A percentile compares a stretch with the other conserved stretches of the same genome.
Conservation (phyloP, 441 rosid species). For the Mallotus japonicus region DNA sequence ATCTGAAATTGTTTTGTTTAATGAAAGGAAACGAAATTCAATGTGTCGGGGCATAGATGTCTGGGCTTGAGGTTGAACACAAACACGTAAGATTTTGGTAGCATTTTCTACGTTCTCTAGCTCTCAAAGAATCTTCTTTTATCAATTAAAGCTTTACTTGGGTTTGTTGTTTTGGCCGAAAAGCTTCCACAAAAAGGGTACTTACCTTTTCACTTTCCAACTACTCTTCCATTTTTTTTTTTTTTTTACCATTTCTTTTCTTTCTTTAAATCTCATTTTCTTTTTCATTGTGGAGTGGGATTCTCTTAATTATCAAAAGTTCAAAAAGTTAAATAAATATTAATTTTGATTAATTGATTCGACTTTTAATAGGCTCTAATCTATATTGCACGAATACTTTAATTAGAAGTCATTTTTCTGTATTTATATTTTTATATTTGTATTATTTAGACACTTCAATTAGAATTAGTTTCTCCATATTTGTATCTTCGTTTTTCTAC, state of each 20-base stretch:
- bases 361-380: no score
- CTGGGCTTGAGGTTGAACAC: no score
- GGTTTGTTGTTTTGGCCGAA: conserved; percentile 24
- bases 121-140: conserved; percentile 42
- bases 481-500: no score
- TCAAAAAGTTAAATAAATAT: not conserved
- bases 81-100: conserved; percentile 27
- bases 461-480: no score
- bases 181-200: conserved; percentile 28
- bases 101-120: conserved; percentile 39
- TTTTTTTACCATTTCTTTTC: not conserved
- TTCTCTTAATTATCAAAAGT: not conserved
- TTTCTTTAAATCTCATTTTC: not conserved
- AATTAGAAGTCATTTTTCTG: no score
- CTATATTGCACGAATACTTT: no score
- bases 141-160: conserved; percentile 13
- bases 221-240: conserved; percentile 34
- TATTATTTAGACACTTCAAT: no score
- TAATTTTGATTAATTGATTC: no score
- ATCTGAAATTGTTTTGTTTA: not conserved
- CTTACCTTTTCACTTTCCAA: conserved; percentile 45
- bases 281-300: not conserved
- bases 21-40: conserved; percentile 27
- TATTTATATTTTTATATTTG: no score
- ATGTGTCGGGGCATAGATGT: conserved; percentile 28